Base-by-base conservation (phyloP, 2,329 filamentous ascomycete genomes). In the Penicillium glabrum region DNA sequence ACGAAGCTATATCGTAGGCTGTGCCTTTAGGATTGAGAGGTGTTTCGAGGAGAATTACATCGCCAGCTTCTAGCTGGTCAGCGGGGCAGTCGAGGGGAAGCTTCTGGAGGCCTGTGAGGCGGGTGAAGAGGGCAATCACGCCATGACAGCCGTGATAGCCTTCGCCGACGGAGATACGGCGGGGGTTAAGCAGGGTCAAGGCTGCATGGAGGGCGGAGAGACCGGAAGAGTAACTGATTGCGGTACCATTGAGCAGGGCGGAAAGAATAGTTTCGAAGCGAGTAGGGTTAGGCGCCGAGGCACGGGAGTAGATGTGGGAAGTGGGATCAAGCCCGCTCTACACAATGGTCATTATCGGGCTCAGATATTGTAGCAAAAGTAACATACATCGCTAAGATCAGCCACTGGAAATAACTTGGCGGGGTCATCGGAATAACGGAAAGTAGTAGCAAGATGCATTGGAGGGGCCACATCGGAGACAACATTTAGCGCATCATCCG, bases 71-170 rank as follows among this genome's bases (percentile, higher is more conserved):
- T 3, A 98, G 81, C 33, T 86, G 83, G 41, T 85, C 83, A 14
- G 83, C 79, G 9, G 86, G 79, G 68, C 86, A 90, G 67, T 89
- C 84, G 14, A 98, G 82, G 23, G 87, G 82, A 2, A 97, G 80
- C 63, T 88, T 83, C 70, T 88, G 76, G 26, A 96, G 83, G 0
- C 89, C 89, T 26, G 88, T 91, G 49, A 97, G 84, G 61, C 91
- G 90, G 57, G 83, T 76, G 63, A 96, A 82, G 53, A 98, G 77
- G 31, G 76, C 76, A 66, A 97, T 84, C 29, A 96, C 90, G 59
- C 90, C 91, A 74, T 96, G 91, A 75, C 91, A 96, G 66, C 95
- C 95, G 77, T 98, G 95, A 77, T 98, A 99, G 43, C 92, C 93
- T 16, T 83, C 86, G 37, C 87, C 87, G 62, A 98, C 91, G 64